These are phyloP conservation scores for Baeospora myosura DNA, from an alignment of 1,284 basidiomycete species.

Conservation along the genomic window DNA sequence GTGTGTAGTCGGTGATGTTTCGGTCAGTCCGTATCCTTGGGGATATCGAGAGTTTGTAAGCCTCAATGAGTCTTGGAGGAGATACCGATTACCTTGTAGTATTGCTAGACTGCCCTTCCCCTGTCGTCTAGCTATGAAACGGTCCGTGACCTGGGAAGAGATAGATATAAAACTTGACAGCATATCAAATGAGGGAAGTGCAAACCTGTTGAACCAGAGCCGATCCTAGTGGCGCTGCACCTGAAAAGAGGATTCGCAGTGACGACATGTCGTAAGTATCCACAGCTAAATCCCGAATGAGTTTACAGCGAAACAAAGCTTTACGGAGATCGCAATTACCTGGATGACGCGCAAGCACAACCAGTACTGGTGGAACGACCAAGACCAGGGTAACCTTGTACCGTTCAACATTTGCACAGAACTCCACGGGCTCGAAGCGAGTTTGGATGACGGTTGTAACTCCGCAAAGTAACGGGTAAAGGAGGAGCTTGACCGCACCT, in stretches of 20 bases:
- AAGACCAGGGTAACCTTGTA: conserved; percentile 58
- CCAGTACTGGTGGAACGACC: conserved; percentile 81
- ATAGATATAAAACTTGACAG: neutral
- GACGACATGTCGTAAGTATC: conserved; percentile 64
- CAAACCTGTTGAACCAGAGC: conserved; percentile 49
- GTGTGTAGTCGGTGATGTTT: conserved; percentile 62
- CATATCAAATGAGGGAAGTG: too few species aligned
- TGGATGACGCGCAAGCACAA: conserved; percentile 61
- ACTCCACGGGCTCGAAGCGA: conserved; percentile 67
- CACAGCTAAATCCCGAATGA: conserved; percentile 32
- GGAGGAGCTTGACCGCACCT: conserved; percentile 52
- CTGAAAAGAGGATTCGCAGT: conserved; percentile 58
- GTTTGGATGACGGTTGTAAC: conserved; percentile 61
- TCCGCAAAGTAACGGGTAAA: conserved; percentile 53
- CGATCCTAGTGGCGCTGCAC: conserved; percentile 76
- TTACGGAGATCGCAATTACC: too few species aligned
- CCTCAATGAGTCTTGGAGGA: conserved; percentile 6
- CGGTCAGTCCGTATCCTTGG: conserved; percentile 74
- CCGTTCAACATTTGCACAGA: conserved; percentile 58
- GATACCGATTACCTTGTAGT: conserved; percentile 41
- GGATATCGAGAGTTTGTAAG: conserved; percentile 2
- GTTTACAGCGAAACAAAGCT: too few species aligned
- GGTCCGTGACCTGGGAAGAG: conserved; percentile 24
- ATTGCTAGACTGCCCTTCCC: conserved; percentile 23
- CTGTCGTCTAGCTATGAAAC: conserved; percentile 24